phyloP scores from a whole-genome alignment of 139 green algal genomes.

The Micractinium conductrix region DNA sequence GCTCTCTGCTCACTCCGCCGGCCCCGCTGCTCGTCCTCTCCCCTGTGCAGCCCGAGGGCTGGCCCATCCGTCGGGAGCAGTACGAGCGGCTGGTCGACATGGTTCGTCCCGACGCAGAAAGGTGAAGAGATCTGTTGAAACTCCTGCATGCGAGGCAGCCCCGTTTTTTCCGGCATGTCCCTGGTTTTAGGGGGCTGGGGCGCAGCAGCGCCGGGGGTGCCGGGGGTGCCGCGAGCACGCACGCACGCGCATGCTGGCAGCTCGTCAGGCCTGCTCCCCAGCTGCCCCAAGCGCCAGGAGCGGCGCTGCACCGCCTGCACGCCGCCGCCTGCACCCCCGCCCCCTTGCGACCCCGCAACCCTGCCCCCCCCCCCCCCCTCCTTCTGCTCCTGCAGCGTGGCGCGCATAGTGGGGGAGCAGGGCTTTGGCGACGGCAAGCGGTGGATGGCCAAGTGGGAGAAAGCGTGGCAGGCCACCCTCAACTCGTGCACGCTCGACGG shows the following conservation, averaged over 20 bases:
- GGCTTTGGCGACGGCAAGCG: constrained; percentile 7
- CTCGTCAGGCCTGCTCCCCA: not conserved
- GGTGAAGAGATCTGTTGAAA: not conserved
- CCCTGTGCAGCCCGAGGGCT: not conserved
- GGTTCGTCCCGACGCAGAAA: not conserved
- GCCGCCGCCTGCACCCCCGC: too few relatives aligned
- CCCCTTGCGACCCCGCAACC: not conserved
- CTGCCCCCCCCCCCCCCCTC: not conserved
- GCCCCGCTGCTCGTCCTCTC: not conserved
- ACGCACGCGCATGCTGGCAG: not conserved
- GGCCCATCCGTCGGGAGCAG: not conserved
- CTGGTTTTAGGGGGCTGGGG: not conserved
- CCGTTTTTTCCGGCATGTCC: too few relatives aligned
- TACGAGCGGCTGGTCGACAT: not conserved
- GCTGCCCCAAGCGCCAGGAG: too few relatives aligned
- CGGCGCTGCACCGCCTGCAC: too few relatives aligned
- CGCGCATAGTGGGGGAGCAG: not conserved
- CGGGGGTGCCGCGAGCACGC: too few relatives aligned
- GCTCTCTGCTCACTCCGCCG: not conserved
- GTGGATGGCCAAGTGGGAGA: constrained; percentile 26
- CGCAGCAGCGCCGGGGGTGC: not conserved
- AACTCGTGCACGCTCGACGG: not conserved
- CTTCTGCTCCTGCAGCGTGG: constrained; percentile 5
- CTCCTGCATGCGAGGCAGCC: not conserved
- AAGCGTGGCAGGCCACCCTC: constrained; percentile 28